Evolutionary conservation across 2,329 filamentous ascomycete species (phyloP).

Genomic region (Penicillium nordicum): DNA sequence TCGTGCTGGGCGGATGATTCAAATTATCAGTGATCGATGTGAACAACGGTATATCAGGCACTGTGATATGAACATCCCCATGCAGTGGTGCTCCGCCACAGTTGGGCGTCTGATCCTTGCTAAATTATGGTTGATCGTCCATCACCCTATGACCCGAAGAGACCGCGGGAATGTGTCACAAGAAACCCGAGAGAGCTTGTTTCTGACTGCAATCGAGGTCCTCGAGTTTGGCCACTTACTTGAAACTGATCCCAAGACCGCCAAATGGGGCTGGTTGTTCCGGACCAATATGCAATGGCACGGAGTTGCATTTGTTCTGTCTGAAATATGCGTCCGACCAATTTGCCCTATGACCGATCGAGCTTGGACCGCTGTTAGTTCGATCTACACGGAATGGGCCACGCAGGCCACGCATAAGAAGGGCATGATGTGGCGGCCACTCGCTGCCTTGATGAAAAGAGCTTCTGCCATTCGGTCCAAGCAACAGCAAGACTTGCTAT

Average conservation of each 20-base stretch:
- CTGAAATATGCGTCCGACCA: constrained; percentile 57
- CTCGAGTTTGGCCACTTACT: constrained; percentile 67
- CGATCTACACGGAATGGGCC: constrained; percentile 40
- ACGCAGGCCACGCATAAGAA: constrained; percentile 41
- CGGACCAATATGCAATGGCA: constrained; percentile 65
- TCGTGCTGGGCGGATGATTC: constrained; percentile 46
- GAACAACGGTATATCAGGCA: constrained; percentile 55
- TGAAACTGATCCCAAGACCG: constrained; percentile 59
- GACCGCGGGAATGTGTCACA: constrained; percentile 56
- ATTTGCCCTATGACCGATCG: constrained; percentile 57
- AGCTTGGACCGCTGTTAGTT: constrained; percentile 58
- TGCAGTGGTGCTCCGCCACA: constrained; percentile 68
- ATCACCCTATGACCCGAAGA: constrained; percentile 67
- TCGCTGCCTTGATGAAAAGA: constrained; percentile 59
- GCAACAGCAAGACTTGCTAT: constrained; percentile 39
- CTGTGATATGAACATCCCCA: constrained; percentile 49
- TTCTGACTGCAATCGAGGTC: constrained; percentile 69
- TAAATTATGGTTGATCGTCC: constrained; percentile 74
- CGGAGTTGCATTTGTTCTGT: constrained; percentile 59
- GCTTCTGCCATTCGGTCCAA: constrained; percentile 54
- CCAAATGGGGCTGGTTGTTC: constrained; percentile 65
- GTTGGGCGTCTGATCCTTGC: constrained; percentile 68
- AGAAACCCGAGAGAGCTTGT: constrained; percentile 65
- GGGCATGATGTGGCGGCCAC: constrained; percentile 61
- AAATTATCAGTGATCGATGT: constrained; percentile 53